Evolutionary conservation across 495 filamentous ascomycete species (phyloP).

Genomic region (Xanthoparmelia taractica): DNA sequence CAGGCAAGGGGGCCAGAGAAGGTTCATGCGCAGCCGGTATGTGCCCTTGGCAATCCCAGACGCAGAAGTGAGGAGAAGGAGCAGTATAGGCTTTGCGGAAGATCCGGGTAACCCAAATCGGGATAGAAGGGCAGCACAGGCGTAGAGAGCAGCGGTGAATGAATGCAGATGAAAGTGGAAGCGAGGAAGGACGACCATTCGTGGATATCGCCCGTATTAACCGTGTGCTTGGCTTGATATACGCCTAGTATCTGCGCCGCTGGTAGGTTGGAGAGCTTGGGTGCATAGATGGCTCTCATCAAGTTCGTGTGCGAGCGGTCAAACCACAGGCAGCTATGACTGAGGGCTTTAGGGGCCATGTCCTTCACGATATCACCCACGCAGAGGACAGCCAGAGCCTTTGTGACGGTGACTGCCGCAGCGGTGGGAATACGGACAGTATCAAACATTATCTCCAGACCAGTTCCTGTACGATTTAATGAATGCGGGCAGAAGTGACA

Average conservation of each 20-base stretch:
- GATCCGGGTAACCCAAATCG: constrained; percentile 13
- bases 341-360: not conserved
- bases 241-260: not conserved
- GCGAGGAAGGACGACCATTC: constrained; percentile 4
- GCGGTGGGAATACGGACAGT: no score
- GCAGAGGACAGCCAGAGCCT: no score
- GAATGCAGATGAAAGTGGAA: constrained; percentile 2
- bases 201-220: not conserved
- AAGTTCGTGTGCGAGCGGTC: not conserved
- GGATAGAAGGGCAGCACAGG: constrained; percentile 7
- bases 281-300: not conserved
- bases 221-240: not conserved
- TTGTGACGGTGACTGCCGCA: no score
- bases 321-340: constrained; percentile 13
- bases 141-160: constrained; percentile 2
- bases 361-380: constrained; percentile 7
- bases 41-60: constrained; percentile 5
- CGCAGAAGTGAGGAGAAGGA: not conserved
- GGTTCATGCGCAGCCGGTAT: not conserved
- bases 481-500: no score
- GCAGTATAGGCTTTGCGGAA: not conserved
- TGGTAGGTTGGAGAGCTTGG: not conserved
- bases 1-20: no score
- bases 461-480: no score
- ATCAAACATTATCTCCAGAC: no score